phyloP scores from a whole-genome alignment of 2,329 filamentous ascomycete genomes.

The Verticillium klebahnii region DNA sequence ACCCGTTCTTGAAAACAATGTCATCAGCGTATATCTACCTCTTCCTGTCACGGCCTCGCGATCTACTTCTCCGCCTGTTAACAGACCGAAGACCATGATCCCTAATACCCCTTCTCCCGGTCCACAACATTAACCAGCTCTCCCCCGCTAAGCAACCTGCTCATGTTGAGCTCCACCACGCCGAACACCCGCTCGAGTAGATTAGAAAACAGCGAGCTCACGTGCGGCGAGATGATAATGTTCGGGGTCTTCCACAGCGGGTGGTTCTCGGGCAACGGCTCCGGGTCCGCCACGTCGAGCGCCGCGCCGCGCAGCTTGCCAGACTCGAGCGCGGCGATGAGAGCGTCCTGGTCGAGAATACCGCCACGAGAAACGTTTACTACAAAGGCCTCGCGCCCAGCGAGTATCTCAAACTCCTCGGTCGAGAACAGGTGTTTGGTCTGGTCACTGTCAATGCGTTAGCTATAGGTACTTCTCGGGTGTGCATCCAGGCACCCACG shows the following conservation, averaged over 20 bases:
- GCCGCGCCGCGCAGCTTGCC: constrained; percentile 51
- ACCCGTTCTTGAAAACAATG: too few species aligned
- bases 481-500: constrained; percentile 1
- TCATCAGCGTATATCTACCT: too few species aligned
- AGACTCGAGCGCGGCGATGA: constrained; percentile 49
- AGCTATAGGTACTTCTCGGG: not conserved
- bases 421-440: constrained; percentile 37
- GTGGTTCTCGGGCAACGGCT: constrained; percentile 61
- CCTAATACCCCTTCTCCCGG: constrained; percentile 17
- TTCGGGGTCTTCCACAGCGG: constrained; percentile 63
- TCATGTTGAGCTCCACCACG: constrained; percentile 24
- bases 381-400: constrained; percentile 46
- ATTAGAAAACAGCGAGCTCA: constrained; percentile 26
- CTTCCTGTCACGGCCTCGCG: too few species aligned
- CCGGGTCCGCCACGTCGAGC: constrained; percentile 68
- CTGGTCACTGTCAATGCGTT: constrained; percentile 4
- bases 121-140: constrained; percentile 23
- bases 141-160: constrained; percentile 18
- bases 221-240: constrained; percentile 48
- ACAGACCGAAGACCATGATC: not conserved
- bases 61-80: too few species aligned
- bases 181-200: constrained; percentile 19
- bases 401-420: constrained; percentile 35
- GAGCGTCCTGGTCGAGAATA: constrained; percentile 37
- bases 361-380: constrained; percentile 60